Percentiles rank a stretch among this genome's conserved stretches.
phyloP scores from a whole-genome alignment of 1,139 yeast genomes.

The Citeromyces hawaiiensis region DNA sequence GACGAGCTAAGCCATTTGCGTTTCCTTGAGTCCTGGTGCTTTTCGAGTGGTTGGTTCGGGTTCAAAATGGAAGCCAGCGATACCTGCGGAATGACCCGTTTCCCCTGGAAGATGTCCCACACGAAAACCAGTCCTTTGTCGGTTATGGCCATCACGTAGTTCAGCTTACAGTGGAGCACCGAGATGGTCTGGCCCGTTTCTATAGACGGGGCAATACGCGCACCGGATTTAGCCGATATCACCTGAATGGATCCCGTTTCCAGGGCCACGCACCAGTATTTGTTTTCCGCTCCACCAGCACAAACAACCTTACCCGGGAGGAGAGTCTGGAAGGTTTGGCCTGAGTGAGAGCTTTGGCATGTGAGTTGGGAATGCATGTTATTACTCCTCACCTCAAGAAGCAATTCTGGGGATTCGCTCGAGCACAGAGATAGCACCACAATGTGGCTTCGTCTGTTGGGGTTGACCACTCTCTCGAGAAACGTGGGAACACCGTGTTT shows the following conservation, averaged over 20 bases:
- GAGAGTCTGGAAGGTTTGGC: conserved; percentile 26
- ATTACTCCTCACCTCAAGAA: background rate
- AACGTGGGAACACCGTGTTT: background rate
- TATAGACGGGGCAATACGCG: conserved; percentile 30
- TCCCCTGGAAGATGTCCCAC: conserved; percentile 28
- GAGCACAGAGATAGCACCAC: conserved; percentile 8
- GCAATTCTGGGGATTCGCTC: conserved; percentile 1
- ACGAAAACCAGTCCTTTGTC: conserved; percentile 32
- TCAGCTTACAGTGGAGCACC: conserved; percentile 36
- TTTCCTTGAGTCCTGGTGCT: background rate
- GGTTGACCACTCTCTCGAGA: background rate
- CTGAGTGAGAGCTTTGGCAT: conserved; percentile 6
- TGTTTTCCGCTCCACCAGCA: conserved; percentile 16
- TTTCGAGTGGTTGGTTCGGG: conserved; percentile 6
- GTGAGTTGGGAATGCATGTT: conserved; percentile 5
- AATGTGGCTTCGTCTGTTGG: background rate
- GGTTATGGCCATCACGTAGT: conserved; percentile 40
- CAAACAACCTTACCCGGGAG: conserved; percentile 32
- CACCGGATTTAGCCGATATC: conserved; percentile 50
- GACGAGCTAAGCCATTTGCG: background rate
- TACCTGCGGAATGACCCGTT: conserved; percentile 23
- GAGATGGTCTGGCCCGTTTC: conserved; percentile 48
- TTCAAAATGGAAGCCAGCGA: conserved; percentile 42
- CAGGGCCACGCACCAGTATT: conserved; percentile 46
- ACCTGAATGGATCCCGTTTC: conserved; percentile 62